Evolutionary conservation across 345 rosid species (phyloP), one percentile per base, ranked within the genome.

Genomic region (Linum tenue): DNA sequence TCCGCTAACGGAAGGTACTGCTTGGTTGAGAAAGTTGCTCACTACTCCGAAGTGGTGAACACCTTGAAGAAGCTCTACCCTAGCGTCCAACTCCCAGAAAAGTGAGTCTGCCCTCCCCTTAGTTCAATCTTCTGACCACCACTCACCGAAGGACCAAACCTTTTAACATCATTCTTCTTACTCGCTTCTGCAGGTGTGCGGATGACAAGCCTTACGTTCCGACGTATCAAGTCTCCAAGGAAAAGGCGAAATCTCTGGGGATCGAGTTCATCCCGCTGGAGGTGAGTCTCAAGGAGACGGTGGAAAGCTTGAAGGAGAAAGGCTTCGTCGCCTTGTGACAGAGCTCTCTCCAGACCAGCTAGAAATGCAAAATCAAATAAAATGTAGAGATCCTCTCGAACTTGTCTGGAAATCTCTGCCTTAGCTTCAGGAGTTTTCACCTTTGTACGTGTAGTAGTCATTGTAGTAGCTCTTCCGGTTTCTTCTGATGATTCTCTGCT

Each of bases 281-380:
- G 16, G 86, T 75, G 68, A 85, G 84, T 82, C 58, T 94, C 39
- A 84, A 88, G 81, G 99, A 90, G 69, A 94, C 96, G 1, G 95
- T 88, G 41, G 96, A 90, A 72, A 90, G 95, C 80, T 74, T 94
- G 79, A 88, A 86, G 86, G 92, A 90, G 74, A 94, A 94, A 75
- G 87, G 87, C 66, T 76, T 90, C 59, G 57, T 74, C 55, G 72
- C 63, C 48, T 75, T 82, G 70, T 87, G 63, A 85, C 31, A 22
- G 31, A 22, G 31, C 31, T 22, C 17, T 15, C 35, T 5, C 7
- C 59, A 56, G 7, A 0, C 22, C 59, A 31, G 7, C 16, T 56
- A n/a, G 59, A 15, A 15, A 12, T 15, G 59, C 35, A 16, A 56
- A 56, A 41, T 41, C 44, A 41, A 41, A 41, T 41, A 41, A 41